Evolutionary conservation across 768 basidiomycete species (phyloP).

Genomic region (Termitomyces eurrhizus): DNA sequence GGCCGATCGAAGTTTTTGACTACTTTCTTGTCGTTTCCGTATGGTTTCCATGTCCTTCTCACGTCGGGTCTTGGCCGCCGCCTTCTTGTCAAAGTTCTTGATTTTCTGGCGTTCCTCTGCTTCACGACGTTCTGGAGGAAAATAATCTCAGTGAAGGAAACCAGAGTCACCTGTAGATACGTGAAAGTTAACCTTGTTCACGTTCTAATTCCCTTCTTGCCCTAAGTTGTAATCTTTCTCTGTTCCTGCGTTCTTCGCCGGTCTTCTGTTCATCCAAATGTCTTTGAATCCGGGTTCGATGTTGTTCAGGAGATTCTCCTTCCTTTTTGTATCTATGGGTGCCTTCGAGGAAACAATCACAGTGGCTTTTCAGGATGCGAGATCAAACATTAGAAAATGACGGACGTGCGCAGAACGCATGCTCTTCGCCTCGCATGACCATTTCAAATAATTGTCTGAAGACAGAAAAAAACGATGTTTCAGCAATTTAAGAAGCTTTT

Average conservation of each 20-base stretch:
- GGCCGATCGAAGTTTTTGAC: constrained; percentile 54
- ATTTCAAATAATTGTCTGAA: constrained; percentile 37
- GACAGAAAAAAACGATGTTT: background rate
- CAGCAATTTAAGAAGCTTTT: background rate
- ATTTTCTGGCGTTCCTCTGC: constrained; percentile 56
- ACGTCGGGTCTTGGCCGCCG: constrained; percentile 45
- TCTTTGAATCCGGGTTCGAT: constrained; percentile 45
- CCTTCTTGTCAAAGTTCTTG: constrained; percentile 54
- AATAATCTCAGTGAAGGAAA: background rate
- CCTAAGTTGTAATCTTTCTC: constrained; percentile 47
- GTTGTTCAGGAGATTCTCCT: constrained; percentile 50
- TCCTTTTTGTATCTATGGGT: constrained; percentile 15
- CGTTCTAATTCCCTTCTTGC: constrained; percentile 41
- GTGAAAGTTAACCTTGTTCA: constrained; percentile 33
- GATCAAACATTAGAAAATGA: background rate
- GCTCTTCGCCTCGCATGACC: constrained; percentile 31
- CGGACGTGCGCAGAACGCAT: constrained; percentile 11
- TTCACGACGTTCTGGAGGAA: constrained; percentile 42
- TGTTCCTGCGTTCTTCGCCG: constrained; percentile 49
- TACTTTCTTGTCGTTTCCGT: constrained; percentile 40
- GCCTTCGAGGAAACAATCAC: constrained; percentile 4
- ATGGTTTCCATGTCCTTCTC: constrained; percentile 48
- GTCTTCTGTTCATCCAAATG: constrained; percentile 50
- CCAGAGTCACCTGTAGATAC: background rate
- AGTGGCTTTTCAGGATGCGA: background rate